Percentiles rank a stretch among this genome's conserved stretches.
phyloP scores from a whole-genome alignment of 2,329 filamentous ascomycete species.

The Diplodia seriata region DNA sequence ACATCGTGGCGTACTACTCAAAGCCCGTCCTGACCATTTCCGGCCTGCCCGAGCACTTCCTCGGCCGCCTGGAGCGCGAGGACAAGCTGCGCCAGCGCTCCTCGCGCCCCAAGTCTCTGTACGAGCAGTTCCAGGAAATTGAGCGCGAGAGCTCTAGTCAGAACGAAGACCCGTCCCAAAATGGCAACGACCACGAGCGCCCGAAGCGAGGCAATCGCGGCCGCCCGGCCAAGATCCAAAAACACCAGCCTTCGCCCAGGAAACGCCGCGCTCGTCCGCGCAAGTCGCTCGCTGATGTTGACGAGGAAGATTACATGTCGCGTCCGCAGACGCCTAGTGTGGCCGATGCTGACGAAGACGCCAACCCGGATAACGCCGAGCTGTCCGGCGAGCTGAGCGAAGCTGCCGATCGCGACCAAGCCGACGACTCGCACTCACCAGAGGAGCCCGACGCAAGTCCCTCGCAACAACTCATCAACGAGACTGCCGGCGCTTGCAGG shows the following conservation, averaged over 20 bases:
- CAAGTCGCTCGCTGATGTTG: conserved; percentile 46
- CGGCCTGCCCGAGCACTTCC: conserved; percentile 37
- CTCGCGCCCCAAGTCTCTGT: conserved; percentile 23
- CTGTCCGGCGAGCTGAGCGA: conserved; percentile 30
- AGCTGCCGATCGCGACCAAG: conserved; percentile 33
- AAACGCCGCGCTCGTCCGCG: conserved; percentile 44
- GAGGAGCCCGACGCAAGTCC: conserved; percentile 29
- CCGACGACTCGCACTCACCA: neutral
- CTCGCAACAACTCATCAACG: conserved; percentile 27
- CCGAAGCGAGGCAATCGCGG: conserved; percentile 32
- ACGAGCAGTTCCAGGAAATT: conserved; percentile 32
- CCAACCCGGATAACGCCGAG: conserved; percentile 37
- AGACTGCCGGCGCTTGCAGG: conserved; percentile 11
- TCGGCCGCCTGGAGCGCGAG: conserved; percentile 23
- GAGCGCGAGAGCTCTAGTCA: conserved; percentile 31
- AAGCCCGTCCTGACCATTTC: conserved; percentile 45
- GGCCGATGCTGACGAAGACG: conserved; percentile 41
- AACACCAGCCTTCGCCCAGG: conserved; percentile 38
- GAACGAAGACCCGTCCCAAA: conserved; percentile 29
- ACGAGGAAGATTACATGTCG: conserved; percentile 43
- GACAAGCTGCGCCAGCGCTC: conserved; percentile 24
- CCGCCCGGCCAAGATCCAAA: conserved; percentile 34
- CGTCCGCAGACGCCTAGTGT: conserved; percentile 44
- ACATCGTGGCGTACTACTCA: conserved; percentile 44
- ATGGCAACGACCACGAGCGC: conserved; percentile 29